Conservation (phyloP, 1,284 basidiomycete genomes). For the Ceratobasidium sp. region DNA sequence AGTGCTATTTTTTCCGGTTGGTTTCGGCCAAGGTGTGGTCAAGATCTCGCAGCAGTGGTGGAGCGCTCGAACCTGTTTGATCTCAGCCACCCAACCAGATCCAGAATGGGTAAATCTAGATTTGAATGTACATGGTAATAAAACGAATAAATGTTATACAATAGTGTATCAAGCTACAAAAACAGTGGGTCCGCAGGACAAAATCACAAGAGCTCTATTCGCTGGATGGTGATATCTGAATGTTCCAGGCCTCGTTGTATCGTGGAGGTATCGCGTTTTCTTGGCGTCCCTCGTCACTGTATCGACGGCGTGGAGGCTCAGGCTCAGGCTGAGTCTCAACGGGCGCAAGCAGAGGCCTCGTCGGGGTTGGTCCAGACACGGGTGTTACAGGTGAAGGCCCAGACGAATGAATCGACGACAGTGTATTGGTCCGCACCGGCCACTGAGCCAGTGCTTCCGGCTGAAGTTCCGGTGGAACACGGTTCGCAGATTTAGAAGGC, state of each 20-base stretch:
- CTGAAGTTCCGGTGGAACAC: neutral
- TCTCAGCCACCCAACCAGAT: no score
- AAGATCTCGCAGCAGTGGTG: no score
- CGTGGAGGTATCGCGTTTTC: slow-evolving; percentile 23
- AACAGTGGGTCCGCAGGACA: no score
- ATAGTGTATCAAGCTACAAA: no score
- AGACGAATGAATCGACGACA: slow-evolving; percentile 2
- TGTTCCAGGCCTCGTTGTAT: slow-evolving; percentile 36
- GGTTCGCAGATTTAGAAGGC: neutral
- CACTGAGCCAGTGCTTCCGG: neutral
- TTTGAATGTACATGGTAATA: no score
- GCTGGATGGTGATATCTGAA: neutral
- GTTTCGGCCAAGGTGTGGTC: no score
- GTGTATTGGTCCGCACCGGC: neutral
- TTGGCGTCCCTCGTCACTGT: neutral
- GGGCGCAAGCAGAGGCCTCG: neutral
- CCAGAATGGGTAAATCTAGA: no score
- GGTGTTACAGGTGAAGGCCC: neutral
- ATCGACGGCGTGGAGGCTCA: neutral
- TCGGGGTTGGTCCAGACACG: neutral
- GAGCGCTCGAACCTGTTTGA: no score
- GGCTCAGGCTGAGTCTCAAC: neutral
- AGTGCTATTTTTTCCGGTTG: no score
- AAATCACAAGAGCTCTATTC: slow-evolving; percentile 5
- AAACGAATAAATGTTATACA: no score